Percentiles rank a stretch among this genome's conserved stretches.
phyloP scores from a whole-genome alignment of 2,329 filamentous ascomycete genomes.

The Fusarium pseudograminearum region DNA sequence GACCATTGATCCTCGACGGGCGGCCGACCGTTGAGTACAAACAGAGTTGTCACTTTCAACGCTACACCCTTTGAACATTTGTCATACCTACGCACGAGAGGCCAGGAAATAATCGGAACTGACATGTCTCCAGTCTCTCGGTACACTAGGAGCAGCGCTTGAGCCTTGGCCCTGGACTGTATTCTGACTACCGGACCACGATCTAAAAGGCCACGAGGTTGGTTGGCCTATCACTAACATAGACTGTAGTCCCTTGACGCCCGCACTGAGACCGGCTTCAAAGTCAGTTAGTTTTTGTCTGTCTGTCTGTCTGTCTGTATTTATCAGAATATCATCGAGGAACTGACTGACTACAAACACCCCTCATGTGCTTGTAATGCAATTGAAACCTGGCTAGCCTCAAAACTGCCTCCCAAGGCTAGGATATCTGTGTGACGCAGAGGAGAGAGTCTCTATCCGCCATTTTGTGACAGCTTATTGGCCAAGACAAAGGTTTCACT shows the following conservation, averaged over 20 bases:
- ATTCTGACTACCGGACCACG: background rate
- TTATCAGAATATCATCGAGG: background rate
- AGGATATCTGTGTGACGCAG: background rate
- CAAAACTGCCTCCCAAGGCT: background rate
- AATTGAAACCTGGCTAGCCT: background rate
- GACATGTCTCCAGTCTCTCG: background rate
- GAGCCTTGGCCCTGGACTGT: background rate
- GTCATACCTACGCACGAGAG: background rate
- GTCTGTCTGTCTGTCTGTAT: background rate
- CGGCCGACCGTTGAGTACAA: constrained; percentile 4
- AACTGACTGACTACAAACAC: background rate
- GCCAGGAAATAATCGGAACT: constrained; percentile 3
- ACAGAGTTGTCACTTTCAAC: background rate
- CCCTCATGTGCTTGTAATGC: background rate
- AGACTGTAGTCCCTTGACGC: background rate
- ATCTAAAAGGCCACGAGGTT: background rate
- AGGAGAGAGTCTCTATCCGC: constrained; percentile 18
- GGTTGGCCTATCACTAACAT: too few species aligned
- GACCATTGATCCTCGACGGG: background rate
- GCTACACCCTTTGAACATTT: background rate
- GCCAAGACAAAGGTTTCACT: constrained; percentile 11
- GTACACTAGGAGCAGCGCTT: constrained; percentile 1
- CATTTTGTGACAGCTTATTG: constrained; percentile 23
- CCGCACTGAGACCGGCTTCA: background rate
- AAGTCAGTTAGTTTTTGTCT: background rate